Evolutionary conservation across 345 rosid species (phyloP), one percentile per base, ranked within the genome.

Genomic region (Euphorbia tirucalli): DNA sequence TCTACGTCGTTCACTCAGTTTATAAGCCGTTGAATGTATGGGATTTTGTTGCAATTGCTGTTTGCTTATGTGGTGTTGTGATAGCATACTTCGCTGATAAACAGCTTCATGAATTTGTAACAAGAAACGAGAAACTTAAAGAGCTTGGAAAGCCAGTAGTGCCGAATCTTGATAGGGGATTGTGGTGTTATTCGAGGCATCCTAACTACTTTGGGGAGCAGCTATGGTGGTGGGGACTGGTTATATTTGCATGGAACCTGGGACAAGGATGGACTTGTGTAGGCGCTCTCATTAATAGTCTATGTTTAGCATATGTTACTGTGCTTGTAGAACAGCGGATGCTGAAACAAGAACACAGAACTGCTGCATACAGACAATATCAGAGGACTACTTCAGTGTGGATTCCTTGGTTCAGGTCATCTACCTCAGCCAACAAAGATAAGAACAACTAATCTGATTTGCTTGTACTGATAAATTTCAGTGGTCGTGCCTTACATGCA

Each of bases 141-240:
- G 91, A 87, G 81, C 86, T 81, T n/a, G 97, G 93, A 50, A 83
- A 92, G 82, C 89, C 96, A 6, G 41, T 71, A 75, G 87, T 84
- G 49, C 89, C 87, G 5, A 83, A 77, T 74, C 92, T 94, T n/a
- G 92, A 94, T 67, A 70, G 81, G 49, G 97, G 97, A 49, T 79
- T 94, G 78, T 94, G 99, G 97, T 54, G 43, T 59, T 85, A 89
- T 77, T 92, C 96, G 0, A 84, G 99, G 37, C 99, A 94, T 78
- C 99, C 99, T 39, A 94, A 94, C 85, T 94, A 94, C 80, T 87
- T 94, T 50, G 97, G 97, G 13, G 99, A 94, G 77, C 97, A 89
- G 72, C 32, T 94, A 64, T 94, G 97, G 99, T 94, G 99, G 99
- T 92, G 97, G 99, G 97, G 99, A 28, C 69, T 92, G 21, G 97